Base-by-base conservation (phyloP, 495 filamentous ascomycete species). In the Cetradonia linearis region DNA sequence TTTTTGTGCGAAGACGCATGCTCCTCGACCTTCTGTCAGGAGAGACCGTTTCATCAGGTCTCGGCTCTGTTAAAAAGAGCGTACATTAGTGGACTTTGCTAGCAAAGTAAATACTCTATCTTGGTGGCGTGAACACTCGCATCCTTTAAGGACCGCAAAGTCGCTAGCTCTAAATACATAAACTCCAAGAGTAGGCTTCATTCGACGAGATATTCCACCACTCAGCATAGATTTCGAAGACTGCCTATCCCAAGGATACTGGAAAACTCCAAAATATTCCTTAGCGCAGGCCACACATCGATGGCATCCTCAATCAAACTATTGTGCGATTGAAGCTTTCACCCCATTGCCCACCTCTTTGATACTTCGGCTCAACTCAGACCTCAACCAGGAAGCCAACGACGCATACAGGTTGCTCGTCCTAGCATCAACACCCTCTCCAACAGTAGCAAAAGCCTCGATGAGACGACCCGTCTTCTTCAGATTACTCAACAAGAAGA, bases 391-490 rank as follows among this genome's bases (percentile, higher is more conserved):
- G 3, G 49, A 18, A 20, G 49, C 31, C n/a, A 34, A 13, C 6
- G 31, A 31, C 11, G 49, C 27, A 33, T 53, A 34, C 10, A 34
- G 49, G 14, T 33, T 53, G 31, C 49, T 53, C 30, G 28, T 53
- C 30, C 49, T 16, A 53, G n/a, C 14, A 9, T 34, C 27, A n/a
- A 53, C 28, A 31, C 28, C 49, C 16, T 31, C 49, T 18, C 27
- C 49, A 20, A 53, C 31, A 31, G 6, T 53, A 30, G 49, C 49
- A 53, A 53, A 34, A 10, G 49, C 14, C 20, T 58, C 56, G 1
- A 58, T 58, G 10, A 58, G 37, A 13, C 36, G 56, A 14, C 38
- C 42, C 6, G 31, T 40, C 38, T 58, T 58, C 16, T 47, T 58
- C 0, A 58, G 27, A 40, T 58, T 58, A 47, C 56, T 58, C 18